phyloP scores from a whole-genome alignment of 2,329 filamentous ascomycete genomes.

The Shiraia sp. region DNA sequence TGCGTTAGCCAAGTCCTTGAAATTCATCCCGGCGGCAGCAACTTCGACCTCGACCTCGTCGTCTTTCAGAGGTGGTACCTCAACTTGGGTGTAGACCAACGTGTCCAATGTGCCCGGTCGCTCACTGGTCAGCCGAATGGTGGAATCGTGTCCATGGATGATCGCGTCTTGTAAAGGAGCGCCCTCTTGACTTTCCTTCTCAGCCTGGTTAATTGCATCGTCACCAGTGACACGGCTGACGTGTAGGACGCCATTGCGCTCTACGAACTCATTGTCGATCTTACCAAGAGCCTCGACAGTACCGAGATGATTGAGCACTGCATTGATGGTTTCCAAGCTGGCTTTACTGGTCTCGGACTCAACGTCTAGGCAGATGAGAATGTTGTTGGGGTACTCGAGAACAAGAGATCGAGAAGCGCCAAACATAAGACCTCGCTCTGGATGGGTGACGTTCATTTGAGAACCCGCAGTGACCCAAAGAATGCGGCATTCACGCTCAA shows the following conservation, averaged over 20 bases:
- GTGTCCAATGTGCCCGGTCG: slow-evolving; percentile 12
- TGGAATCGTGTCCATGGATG: slow-evolving; percentile 1
- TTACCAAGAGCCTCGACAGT: slow-evolving; percentile 1
- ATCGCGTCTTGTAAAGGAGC: background rate
- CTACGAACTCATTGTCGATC: slow-evolving; percentile 9
- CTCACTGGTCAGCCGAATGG: slow-evolving; percentile 8
- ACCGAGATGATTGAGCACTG: background rate
- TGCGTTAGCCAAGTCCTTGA: slow-evolving; percentile 11
- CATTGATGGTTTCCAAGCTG: slow-evolving; percentile 1
- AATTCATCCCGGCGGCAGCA: slow-evolving; percentile 16
- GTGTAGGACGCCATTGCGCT: slow-evolving; percentile 6
- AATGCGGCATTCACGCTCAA: background rate
- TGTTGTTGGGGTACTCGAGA: background rate
- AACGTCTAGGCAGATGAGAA: slow-evolving; percentile 2
- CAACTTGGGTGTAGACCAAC: slow-evolving; percentile 8
- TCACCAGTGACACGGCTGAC: slow-evolving; percentile 8
- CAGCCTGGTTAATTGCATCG: slow-evolving; percentile 3
- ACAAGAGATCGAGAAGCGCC: slow-evolving; percentile 2
- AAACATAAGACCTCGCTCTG: slow-evolving; percentile 3
- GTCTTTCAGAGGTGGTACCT: slow-evolving; percentile 4
- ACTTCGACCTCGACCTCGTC: slow-evolving; percentile 31
- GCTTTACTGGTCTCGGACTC: slow-evolving; percentile 1
- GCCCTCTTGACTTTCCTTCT: slow-evolving; percentile 1
- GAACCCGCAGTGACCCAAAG: no score
- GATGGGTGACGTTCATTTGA: no score